phyloP scores from a whole-genome alignment of 768 basidiomycete species.

The Kwoniella europaea region DNA sequence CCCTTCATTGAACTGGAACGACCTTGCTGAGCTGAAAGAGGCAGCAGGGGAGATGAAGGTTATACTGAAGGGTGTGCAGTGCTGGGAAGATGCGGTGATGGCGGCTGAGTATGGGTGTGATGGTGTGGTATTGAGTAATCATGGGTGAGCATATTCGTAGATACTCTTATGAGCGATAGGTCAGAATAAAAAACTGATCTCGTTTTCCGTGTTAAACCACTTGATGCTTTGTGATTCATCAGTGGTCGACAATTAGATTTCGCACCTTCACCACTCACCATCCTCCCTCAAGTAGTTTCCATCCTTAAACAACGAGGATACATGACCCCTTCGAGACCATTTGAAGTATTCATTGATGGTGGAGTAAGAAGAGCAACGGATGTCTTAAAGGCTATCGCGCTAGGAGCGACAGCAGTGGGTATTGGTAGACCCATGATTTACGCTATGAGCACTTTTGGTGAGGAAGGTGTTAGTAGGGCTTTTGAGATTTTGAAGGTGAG shows the following conservation, averaged over 20 bases:
- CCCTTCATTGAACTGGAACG: conserved; percentile 82
- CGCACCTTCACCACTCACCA: conserved; percentile 83
- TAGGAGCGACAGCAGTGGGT: conserved; percentile 80
- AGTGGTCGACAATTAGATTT: conserved; percentile 48
- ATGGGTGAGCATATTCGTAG: conserved; percentile 32
- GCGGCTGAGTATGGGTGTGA: conserved; percentile 67
- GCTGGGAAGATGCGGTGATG: conserved; percentile 82
- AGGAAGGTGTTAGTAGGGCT: conserved; percentile 82
- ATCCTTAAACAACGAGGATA: conserved; percentile 70
- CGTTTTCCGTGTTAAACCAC: no score
- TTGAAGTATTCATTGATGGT: conserved; percentile 91
- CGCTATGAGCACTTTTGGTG: conserved; percentile 67
- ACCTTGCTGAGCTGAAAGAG: conserved; percentile 74
- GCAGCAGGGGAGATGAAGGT: conserved; percentile 82
- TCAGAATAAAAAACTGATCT: no score
- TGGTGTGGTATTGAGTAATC: conserved; percentile 53
- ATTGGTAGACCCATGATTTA: conserved; percentile 65
- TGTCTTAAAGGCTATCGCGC: conserved; percentile 82
- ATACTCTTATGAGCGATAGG: no score
- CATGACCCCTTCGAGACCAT: conserved; percentile 64
- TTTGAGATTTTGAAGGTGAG: conserved; percentile 69
- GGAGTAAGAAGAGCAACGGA: conserved; percentile 90
- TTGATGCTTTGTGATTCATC: not conserved
- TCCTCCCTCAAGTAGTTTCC: conserved; percentile 82
- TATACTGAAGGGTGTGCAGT: conserved; percentile 85